These are phyloP conservation scores for Cylindrotheca fusiformis DNA, from an alignment of 108 stramenopile genomes.

Conservation along the genomic window DNA sequence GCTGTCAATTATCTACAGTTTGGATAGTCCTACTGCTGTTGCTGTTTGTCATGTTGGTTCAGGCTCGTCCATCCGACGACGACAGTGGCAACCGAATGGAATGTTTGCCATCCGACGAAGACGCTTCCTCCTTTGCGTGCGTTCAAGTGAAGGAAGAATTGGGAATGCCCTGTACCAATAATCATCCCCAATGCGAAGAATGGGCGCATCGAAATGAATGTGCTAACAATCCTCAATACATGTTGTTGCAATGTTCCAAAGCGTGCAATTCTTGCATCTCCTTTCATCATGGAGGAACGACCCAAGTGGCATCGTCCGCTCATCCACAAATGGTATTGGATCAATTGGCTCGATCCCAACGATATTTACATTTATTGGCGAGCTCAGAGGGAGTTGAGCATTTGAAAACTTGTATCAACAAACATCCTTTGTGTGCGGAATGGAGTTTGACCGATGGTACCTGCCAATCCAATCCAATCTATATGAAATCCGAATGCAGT, in stretches of 20 bases:
- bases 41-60: no score
- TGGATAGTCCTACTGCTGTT: no score
- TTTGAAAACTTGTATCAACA: slow-evolving; percentile 41
- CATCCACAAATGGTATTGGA: slow-evolving; percentile 10
- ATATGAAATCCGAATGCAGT: slow-evolving; percentile 52
- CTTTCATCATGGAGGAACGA: slow-evolving; percentile 15
- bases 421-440: slow-evolving; percentile 46
- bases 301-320: slow-evolving; percentile 13
- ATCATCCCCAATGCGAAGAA: slow-evolving; percentile 28
- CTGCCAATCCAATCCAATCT: slow-evolving; percentile 49
- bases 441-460: slow-evolving; percentile 54
- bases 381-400: slow-evolving; percentile 1
- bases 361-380: slow-evolving; percentile 13
- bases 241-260: slow-evolving; percentile 58
- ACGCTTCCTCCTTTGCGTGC: slow-evolving; percentile 13
- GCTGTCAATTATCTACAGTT: no score
- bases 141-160: slow-evolving; percentile 3
- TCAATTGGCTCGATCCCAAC: slow-evolving; percentile 19
- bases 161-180: slow-evolving; percentile 14
- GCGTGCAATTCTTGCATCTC: slow-evolving; percentile 44
- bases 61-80: no score
- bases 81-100: no score
- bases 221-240: slow-evolving; percentile 54
- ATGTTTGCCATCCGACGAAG: slow-evolving; percentile 14
- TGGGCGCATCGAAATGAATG: slow-evolving; percentile 57